Evolutionary conservation across 164 flowering plant species (phyloP).

Genomic region (Piper longum): DNA sequence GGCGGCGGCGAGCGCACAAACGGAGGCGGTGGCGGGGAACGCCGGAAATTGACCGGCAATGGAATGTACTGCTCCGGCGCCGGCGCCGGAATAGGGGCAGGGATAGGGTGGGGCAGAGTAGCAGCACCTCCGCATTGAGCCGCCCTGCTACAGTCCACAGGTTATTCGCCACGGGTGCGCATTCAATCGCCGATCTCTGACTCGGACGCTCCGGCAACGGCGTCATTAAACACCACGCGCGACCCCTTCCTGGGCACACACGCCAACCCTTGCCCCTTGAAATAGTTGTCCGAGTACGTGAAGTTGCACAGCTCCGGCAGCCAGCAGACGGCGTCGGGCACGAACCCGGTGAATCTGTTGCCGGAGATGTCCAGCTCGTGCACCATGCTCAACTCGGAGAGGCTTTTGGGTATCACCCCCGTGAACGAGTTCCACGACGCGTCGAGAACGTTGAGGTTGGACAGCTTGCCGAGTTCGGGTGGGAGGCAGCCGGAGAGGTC

Average conservation of each 20-base stretch:
- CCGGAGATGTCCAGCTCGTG: slow-evolving; percentile 23
- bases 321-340: slow-evolving; percentile 36
- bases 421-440: slow-evolving; percentile 23
- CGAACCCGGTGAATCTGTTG: slow-evolving; percentile 38
- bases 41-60: background rate
- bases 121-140: slow-evolving; percentile 15
- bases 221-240: slow-evolving; percentile 21
- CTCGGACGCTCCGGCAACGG: slow-evolving; percentile 22
- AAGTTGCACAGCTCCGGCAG: slow-evolving; percentile 36
- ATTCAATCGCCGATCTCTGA: slow-evolving; percentile 27
- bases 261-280: slow-evolving; percentile 25
- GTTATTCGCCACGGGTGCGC: slow-evolving; percentile 26
- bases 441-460: slow-evolving; percentile 38
- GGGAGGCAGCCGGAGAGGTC: slow-evolving; percentile 56
- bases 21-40: slow-evolving; percentile 1
- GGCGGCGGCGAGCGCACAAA: slow-evolving; percentile 10
- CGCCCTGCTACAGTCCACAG: slow-evolving; percentile 39
- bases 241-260: slow-evolving; percentile 17
- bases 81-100: background rate
- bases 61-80: background rate
- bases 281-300: slow-evolving; percentile 42
- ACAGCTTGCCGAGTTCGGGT: slow-evolving; percentile 34
- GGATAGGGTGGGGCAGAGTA: background rate
- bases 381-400: slow-evolving; percentile 19
- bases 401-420: slow-evolving; percentile 32